A percentile compares a stretch with the other conserved stretches of the same genome.
Conservation (phyloP, 352 stramenopile species). For the Pythium pectinolyticum region DNA sequence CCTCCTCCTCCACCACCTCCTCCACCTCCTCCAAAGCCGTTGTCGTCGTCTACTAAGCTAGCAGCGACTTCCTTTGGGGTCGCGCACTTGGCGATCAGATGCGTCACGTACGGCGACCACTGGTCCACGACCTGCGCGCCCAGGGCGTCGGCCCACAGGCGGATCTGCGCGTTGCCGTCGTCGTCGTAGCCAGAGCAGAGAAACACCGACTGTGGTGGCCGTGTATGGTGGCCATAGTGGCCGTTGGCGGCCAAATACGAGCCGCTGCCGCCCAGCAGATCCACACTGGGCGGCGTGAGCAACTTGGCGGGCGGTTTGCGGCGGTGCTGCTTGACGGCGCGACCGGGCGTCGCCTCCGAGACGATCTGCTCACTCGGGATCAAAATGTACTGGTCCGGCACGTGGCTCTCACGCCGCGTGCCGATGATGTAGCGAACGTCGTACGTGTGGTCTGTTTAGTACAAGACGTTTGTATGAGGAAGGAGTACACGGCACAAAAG, state of each 20-base stretch:
- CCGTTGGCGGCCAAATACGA: neutral
- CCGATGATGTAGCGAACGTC: constrained; percentile 44
- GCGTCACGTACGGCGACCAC: constrained; percentile 58
- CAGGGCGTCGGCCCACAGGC: constrained; percentile 16
- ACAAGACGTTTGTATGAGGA: too few relatives aligned
- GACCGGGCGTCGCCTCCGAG: constrained; percentile 19
- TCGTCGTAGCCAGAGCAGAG: constrained; percentile 32
- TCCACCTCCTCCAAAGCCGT: neutral
- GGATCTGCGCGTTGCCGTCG: constrained; percentile 22
- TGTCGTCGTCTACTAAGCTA: constrained; percentile 25
- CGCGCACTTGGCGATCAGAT: constrained; percentile 83
- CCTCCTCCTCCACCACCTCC: neutral
- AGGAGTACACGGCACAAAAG: neutral
- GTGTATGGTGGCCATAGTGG: neutral
- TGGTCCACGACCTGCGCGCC: constrained; percentile 33
- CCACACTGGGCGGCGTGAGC: constrained; percentile 26
- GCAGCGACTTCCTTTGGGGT: constrained; percentile 35
- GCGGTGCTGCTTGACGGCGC: constrained; percentile 29
- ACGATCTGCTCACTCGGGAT: constrained; percentile 25
- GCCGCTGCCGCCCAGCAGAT: constrained; percentile 19
- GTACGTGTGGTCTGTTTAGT: constrained; percentile 31
- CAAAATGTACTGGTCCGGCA: constrained; percentile 32
- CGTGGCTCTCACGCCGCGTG: constrained; percentile 20
- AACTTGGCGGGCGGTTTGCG: constrained; percentile 22
- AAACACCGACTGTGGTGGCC: constrained; percentile 33